Evolutionary conservation across 129 eudicot species (phyloP), one percentile per base, ranked within the genome.

Genomic region (Flaveria bidentis): DNA sequence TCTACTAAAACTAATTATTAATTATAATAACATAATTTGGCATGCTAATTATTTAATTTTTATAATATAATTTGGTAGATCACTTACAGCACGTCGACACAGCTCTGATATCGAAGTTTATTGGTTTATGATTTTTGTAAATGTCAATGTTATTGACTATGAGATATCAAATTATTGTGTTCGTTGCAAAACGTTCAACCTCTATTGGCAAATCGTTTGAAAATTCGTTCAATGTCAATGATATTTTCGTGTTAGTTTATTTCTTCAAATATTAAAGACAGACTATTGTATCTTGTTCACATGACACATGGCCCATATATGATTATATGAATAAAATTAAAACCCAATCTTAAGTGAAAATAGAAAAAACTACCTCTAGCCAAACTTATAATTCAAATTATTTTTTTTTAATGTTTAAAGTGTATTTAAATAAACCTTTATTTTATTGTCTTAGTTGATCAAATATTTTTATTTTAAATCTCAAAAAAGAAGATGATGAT

Each of bases 141-240:
- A 62, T 28, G 68, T 62, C 68, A 62, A 62, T 62, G 4, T 62
- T 5, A 26, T 30, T 14, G 68, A 62, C 68, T 12, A 62, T 13
- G 20, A 62, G 20, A 62, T 30, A 62, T 30, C 6, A 33, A 5
- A 13, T 62, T 30, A 14, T 28, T 62, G 30, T 13, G 12, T 26
- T 61, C 11, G 67, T 14, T 25, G 41, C 68, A 28, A 28, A 60
- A 1, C 16, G 15, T 61, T 62, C 68, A 62, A 28, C 5, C 28
- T 55, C 61, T 18, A 56, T 5, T 17, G 42, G 17, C n/a, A 26
- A 26, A 26, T 10, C 13, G n/a, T 30, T 61, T 61, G 67, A 61
- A 61, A 61, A 61, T 22, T 61, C 67, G 42, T 61, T 28, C 67
- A 28, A 28, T 14, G 42, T 62, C 67, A 14, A 62, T 23, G 9